These are phyloP conservation scores for Metarhizium brunneum DNA, from an alignment of 2,329 filamentous ascomycete genomes.

Conservation along the genomic window DNA sequence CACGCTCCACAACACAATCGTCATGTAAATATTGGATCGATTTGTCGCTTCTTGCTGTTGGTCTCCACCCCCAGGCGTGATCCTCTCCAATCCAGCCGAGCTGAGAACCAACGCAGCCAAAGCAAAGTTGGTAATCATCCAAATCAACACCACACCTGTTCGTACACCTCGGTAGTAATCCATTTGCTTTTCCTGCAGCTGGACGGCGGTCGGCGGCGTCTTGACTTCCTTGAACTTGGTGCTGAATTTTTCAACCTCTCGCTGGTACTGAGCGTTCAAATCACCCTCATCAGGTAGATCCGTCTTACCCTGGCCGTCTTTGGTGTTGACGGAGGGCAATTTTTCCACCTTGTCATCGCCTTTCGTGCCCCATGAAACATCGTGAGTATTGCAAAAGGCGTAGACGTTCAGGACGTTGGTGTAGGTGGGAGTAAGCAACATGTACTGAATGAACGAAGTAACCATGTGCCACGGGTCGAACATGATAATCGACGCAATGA, in stretches of 20 bases:
- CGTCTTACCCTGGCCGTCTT: slow-evolving; percentile 84
- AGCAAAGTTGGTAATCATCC: slow-evolving; percentile 95
- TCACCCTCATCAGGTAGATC: slow-evolving; percentile 93
- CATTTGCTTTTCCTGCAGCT: slow-evolving; percentile 74
- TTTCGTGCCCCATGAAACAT: slow-evolving; percentile 97
- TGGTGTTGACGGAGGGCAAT: slow-evolving; percentile 77
- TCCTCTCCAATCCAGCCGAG: slow-evolving; percentile 68
- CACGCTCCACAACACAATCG: slow-evolving; percentile 80
- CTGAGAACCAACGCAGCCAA: slow-evolving; percentile 80
- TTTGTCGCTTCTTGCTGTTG: slow-evolving; percentile 34
- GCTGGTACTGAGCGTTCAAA: slow-evolving; percentile 88
- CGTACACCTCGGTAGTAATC: slow-evolving; percentile 98
- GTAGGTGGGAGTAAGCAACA: slow-evolving; percentile 89
- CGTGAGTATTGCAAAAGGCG: slow-evolving; percentile 96
- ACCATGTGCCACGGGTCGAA: slow-evolving; percentile 99
- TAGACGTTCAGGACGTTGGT: slow-evolving; percentile 99
- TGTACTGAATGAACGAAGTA: slow-evolving; percentile 90
- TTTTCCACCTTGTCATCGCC: slow-evolving; percentile 94
- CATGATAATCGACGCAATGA: slow-evolving; percentile 86
- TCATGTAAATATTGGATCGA: slow-evolving; percentile 74
- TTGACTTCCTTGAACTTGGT: slow-evolving; percentile 67
- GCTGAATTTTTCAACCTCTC: slow-evolving; percentile 66
- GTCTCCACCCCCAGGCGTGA: slow-evolving; percentile 34
- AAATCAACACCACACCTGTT: slow-evolving; percentile 81
- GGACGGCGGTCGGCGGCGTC: slow-evolving; percentile 43